Conservation (phyloP, 1,139 yeast genomes). For the Candida sanyaensis region DNA sequence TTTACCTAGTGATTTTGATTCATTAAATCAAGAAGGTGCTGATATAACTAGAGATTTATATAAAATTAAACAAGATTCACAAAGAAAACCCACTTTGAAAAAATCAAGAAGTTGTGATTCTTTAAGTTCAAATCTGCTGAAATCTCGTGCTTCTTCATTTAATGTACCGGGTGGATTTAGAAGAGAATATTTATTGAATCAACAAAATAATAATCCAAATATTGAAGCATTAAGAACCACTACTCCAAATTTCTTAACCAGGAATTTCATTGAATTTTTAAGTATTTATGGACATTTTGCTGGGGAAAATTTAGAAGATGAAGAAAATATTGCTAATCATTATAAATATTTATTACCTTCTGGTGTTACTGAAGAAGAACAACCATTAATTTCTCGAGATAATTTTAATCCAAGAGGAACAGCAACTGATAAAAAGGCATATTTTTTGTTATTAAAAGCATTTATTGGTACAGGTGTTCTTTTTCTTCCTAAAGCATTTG, state of each 20-base stretch:
- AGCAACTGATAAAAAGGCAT: slow-evolving; percentile 61
- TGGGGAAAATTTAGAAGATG: slow-evolving; percentile 77
- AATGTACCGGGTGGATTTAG: slow-evolving; percentile 83
- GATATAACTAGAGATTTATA: slow-evolving; percentile 84
- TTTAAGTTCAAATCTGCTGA: slow-evolving; percentile 10
- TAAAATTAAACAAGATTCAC: slow-evolving; percentile 48
- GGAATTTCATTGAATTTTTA: slow-evolving; percentile 71
- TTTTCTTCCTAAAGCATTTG: slow-evolving; percentile 86
- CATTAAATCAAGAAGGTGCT: slow-evolving; percentile 73
- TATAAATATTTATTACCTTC: slow-evolving; percentile 29
- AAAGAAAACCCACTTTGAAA: slow-evolving; percentile 18
- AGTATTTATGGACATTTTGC: slow-evolving; percentile 83
- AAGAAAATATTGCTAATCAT: slow-evolving; percentile 59
- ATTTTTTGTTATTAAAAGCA: slow-evolving; percentile 76
- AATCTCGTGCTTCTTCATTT: slow-evolving; percentile 59
- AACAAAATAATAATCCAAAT: slow-evolving; percentile 12
- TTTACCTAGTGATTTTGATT: slow-evolving; percentile 34
- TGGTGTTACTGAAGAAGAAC: slow-evolving; percentile 35
- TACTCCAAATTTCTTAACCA: slow-evolving; percentile 53
- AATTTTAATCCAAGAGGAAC: slow-evolving; percentile 47
- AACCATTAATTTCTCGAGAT: slow-evolving; percentile 36
- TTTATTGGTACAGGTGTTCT: slow-evolving; percentile 98
- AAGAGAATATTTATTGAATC: slow-evolving; percentile 56
- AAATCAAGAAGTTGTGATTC: slow-evolving; percentile 33
- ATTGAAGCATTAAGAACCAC: slow-evolving; percentile 16